phyloP scores from a whole-genome alignment of 1,284 basidiomycete species.

The Austropuccinia psidii region DNA sequence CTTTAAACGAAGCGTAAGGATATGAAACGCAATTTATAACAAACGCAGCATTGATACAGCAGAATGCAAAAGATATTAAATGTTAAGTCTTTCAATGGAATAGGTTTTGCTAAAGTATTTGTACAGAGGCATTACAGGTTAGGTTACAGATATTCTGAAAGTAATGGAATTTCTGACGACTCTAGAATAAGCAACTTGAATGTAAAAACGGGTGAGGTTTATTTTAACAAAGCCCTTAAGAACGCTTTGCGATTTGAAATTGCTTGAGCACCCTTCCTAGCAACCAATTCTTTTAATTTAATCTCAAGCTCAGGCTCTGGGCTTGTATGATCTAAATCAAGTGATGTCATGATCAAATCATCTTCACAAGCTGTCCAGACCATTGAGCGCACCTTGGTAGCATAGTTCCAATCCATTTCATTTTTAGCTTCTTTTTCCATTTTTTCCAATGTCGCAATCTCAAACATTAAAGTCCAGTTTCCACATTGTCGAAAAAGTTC shows the following conservation, averaged over 20 bases:
- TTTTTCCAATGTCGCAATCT: conserved; percentile 7
- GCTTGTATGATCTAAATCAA: neutral
- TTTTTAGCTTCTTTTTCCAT: neutral
- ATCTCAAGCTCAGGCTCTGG: neutral
- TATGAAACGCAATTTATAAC: too few species aligned
- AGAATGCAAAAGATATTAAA: too few species aligned
- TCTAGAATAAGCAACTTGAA: too few species aligned
- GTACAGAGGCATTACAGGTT: too few species aligned
- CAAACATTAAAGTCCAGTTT: conserved; percentile 25
- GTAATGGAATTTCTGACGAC: too few species aligned
- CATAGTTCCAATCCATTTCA: neutral
- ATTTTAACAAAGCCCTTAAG: neutral
- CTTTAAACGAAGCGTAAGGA: too few species aligned
- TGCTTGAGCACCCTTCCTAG: neutral
- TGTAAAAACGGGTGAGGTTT: too few species aligned
- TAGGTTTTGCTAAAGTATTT: too few species aligned
- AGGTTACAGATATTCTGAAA: too few species aligned
- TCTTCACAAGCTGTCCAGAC: neutral
- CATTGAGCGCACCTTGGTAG: neutral
- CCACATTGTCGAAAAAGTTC: conserved; percentile 23
- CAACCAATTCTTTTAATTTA: neutral
- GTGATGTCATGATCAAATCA: neutral
- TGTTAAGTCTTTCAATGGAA: too few species aligned
- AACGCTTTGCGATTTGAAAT: neutral
- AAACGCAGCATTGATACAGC: too few species aligned